Conservation (phyloP, 73 alveolate genomes). For the Blepharisma japonicum region DNA sequence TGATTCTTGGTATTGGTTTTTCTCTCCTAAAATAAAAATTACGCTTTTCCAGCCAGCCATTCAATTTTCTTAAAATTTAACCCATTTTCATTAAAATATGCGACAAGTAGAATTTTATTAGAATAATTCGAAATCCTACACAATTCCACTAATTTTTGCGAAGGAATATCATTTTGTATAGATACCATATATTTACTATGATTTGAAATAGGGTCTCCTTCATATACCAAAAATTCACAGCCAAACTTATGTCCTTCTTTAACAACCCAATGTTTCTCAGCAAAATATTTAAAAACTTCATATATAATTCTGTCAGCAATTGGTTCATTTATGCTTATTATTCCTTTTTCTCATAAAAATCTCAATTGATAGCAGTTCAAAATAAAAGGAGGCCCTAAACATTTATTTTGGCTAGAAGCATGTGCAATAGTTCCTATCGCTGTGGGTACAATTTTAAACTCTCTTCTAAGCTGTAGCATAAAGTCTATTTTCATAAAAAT, state of each 20-base stretch:
- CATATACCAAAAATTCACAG: not conserved
- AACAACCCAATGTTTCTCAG: not conserved
- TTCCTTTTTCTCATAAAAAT: not conserved
- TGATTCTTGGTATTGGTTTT: no score
- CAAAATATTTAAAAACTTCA: constrained; percentile 2
- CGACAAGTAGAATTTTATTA: not conserved
- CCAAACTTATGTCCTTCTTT: constrained; percentile 14
- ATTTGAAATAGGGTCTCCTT: constrained; percentile 13
- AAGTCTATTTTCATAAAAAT: not conserved
- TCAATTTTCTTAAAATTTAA: no score
- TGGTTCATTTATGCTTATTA: not conserved
- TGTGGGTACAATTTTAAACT: not conserved
- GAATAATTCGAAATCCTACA: constrained; percentile 13
- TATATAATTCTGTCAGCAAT: not conserved
- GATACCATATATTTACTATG: not conserved
- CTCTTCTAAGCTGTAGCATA: not conserved
- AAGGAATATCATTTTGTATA: not conserved
- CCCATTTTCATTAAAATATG: no score
- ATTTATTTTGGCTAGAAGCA: constrained; percentile 9
- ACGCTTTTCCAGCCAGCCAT: no score
- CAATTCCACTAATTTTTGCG: not conserved
- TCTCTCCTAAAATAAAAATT: no score
- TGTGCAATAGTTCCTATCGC: not conserved
- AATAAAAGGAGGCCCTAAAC: constrained; percentile 24
- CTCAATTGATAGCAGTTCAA: not conserved